Base-by-base conservation (phyloP, 352 stramenopile species). In the Elongisporangium senticosum region DNA sequence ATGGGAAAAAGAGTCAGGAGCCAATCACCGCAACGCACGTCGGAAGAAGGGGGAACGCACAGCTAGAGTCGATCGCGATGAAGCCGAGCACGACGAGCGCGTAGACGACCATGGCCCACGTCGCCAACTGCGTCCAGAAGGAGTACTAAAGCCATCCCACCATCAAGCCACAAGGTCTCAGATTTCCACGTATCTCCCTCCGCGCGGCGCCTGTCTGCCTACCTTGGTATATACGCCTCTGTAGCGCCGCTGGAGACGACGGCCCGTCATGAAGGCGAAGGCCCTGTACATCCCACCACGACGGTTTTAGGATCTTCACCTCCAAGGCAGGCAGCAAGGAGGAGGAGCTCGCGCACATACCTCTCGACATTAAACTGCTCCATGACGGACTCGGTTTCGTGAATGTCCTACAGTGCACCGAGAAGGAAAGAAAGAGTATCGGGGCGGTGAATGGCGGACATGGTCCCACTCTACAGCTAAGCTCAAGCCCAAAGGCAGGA, bases 261-360 rank as follows among this genome's bases (percentile, higher is more conserved):
- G 71, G 37, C 78, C 74, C 10, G 72, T 83, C 75, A 87, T 87
- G 40, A 84, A 53, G 17, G 66, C 72, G 52, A 87, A 84, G 23
- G 76, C 71, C 50, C 68, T 43, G 33, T 10, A 43, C 33, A 43
- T 37, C 33, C 33, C 33, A 43, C 11, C 33, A 17, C 11, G 33
- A 17, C 10, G 8, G 10, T 10, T 43, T 26, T 2, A 43, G 33
- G 11, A 43, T 43, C 13, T 10, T 43, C 4, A 39, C 5, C 33
- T 43, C 33, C 28, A 39, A 10, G 23, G 2, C 5, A 26, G 23
- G 23, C 23, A 26, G 11, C 33, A 43, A 10, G 33, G 10, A 8
- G 28, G 28, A 43, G 33, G 13, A 43, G 33, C 33, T 43, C 33
- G 11, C 33, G 33, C 17, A 26, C 23, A 26, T 5, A 43, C 33